Conservation (phyloP, 345 rosid species). For the Hypericum androsaemum region DNA sequence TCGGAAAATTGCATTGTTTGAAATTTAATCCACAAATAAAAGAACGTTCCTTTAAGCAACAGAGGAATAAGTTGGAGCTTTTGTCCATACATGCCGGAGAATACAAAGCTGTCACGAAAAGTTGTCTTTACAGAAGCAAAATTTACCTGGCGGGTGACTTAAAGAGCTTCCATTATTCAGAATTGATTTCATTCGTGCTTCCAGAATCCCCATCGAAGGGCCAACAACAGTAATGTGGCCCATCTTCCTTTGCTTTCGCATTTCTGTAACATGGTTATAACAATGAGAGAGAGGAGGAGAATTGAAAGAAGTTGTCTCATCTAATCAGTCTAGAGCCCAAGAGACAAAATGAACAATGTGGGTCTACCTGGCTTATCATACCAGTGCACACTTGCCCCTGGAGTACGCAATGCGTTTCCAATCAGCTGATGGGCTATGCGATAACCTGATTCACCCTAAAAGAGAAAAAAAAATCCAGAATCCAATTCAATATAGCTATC, state of each 20-base stretch:
- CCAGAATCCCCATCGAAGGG: slow-evolving; percentile 52
- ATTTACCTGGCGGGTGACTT: slow-evolving; percentile 41
- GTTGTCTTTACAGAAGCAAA: neutral
- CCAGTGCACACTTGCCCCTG: slow-evolving; percentile 88
- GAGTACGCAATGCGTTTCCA: slow-evolving; percentile 51
- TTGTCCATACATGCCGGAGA: no score
- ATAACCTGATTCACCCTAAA: slow-evolving; percentile 80
- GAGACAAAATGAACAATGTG: no score
- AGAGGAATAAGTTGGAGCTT: no score
- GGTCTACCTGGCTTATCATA: slow-evolving; percentile 75
- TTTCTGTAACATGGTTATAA: slow-evolving; percentile 33
- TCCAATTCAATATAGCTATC: slow-evolving; percentile 4
- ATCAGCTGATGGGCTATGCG: slow-evolving; percentile 50
- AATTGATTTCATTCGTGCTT: slow-evolving; percentile 47
- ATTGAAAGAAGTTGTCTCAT: no score
- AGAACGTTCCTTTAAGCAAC: no score
- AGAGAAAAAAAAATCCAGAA: slow-evolving; percentile 7
- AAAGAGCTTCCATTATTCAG: slow-evolving; percentile 33
- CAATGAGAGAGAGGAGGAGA: neutral
- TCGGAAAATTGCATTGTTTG: no score
- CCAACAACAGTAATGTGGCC: slow-evolving; percentile 90
- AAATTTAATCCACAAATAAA: no score
- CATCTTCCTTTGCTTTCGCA: slow-evolving; percentile 92
- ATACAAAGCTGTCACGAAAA: neutral
- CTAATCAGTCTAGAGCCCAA: neutral